Evolutionary conservation across 208 protist genomes (phyloP), one percentile per base, ranked within the genome.

Genomic region (Trypanosoma congolense): DNA sequence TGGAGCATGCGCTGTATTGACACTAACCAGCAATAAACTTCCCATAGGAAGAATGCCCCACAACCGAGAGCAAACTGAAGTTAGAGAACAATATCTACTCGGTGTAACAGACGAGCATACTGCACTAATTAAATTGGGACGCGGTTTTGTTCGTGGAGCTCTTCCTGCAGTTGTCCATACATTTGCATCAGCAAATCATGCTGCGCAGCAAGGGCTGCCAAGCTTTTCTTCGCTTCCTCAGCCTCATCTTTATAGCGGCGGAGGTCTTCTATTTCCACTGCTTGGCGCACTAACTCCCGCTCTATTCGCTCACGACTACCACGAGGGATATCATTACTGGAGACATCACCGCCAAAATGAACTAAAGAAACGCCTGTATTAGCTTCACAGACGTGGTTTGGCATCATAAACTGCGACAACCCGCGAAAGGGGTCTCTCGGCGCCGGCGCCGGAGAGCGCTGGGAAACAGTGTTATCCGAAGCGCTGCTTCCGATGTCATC

Each of bases 141-240:
- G 12, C 1, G 26, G 9, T 19, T 36, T 16, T 28, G 38, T 25
- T 43, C 28, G 29, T 65, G 43, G 30, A 81, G 33, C 16, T 80
- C 61, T n/a, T 92, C 80, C 64, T 85, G 75, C 40, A 84, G 42
- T 58, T 93, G 60, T 0, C 87, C 87, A 61, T 90, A 90, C 53
- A 93, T 73, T 50, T 91, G 81, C 35, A 93, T 65, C 9, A 93
- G 59, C 40, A 87, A 28, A 56, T 89, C 81, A 55, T 91, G 61
- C 53, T 86, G 59, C 28, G 49, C 24, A 26, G 72, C 66, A 4
- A 94, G 70, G n/a, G 46, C 64, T 31, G 63, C 14, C 4, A 79
- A 47, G 33, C 63, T 65, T 25, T 21, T 29, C 30, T 73, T 69
- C 44, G 66, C 57, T 21, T 70, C 57, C 12, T 44, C 49, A 24